Base-by-base conservation (phyloP, 1,139 yeast genomes). In the Debaryomycetaceae sp. region DNA sequence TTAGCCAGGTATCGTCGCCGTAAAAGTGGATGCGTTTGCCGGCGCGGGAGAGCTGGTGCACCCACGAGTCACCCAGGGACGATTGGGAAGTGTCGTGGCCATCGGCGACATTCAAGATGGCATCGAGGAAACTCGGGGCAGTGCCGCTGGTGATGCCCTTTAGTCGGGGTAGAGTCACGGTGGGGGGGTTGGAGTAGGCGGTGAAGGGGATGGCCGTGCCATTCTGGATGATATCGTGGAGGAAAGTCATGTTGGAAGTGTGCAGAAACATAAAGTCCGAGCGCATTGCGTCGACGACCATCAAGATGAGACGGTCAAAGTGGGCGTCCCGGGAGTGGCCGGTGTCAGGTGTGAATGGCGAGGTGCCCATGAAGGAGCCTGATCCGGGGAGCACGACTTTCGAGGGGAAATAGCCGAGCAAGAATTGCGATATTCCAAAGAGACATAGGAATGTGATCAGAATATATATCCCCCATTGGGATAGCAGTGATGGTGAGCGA, bases 1-100 rank as follows among this genome's bases (percentile, higher is more conserved):
- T 87, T 39, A 87, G 56, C 99, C 98, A 92, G 1, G 98, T 90
- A 48, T 90, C 98, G 51, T 90, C 98, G 16, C 99, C 99, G 57
- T 72, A 90, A 69, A 90, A 85, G 45, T 85, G 78, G 24, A 90
- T 59, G 1, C 29, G 38, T 30, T 55, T 65, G 41, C 68, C 68
- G 19, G 57, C 58, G 3, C 49, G 32, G 11, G 30, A 22, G 53
- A 86, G 62, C 48, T 90, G 97, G 23, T 63, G 58, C 10, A 87
- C 49, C 95, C 97, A 87, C 13, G 92, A 80, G 49, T 92, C 98
- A 41, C 81, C 93, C 30, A 67, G 70, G 27, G 86, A 50, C 0
- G 86, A 77, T 8, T 90, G 83, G 0, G 93, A 73, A 2, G 74
- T 62, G 43, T 90, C 96, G 26, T 60, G 58, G 26, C 79, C 92